Base-by-base conservation (phyloP, 306 rosid genomes). In the Cucumis hystrix region DNA sequence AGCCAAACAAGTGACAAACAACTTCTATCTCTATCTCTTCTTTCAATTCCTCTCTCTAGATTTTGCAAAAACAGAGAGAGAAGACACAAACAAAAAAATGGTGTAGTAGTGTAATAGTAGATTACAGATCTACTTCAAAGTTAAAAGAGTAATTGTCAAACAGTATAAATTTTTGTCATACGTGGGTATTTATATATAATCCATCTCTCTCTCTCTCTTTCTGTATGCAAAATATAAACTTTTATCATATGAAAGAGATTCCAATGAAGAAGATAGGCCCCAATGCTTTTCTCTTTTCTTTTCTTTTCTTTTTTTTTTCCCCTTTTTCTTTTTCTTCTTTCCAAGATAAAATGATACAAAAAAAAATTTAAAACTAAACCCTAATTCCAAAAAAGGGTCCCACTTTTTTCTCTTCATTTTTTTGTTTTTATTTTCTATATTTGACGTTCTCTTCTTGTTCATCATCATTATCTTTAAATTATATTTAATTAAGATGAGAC, bases 51-150 rank as follows among this genome's bases (percentile, higher is more conserved):
- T 71, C 75, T 69, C 75, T 69, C 75, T 69, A 61, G 67, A 13
- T 61, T 61, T 25, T 61, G 37, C 66, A 61, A 28, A 40, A 20
- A 8, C 37, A 67, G 6, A 33, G 75, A 69, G 57, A 70, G 39
- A 70, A 43, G 10, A 43, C 49, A 33, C 37, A 33, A 33, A 33
- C 2, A 33, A 33, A 5, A 25, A 25, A 43, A 21, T 45, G 43
- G 61, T 20, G 73, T 39, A 39, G 35, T n/a, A 16, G 28, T 68
- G 35, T n/a, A 16, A 15, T 68, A 43, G 59, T 23, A 45, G 76
- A 72, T 72, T 51, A 72, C 76, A 72, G 76, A 72, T 72, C 76
- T 72, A 72, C 77, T 73, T 73, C 16, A 51, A 23, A 73, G 63
- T 73, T 51, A 73, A 73, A 73, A 30, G 63, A 73, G 77, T 73